phyloP scores from a whole-genome alignment of 2,329 filamentous ascomycete species.

The Dactylellina parvicollis region DNA sequence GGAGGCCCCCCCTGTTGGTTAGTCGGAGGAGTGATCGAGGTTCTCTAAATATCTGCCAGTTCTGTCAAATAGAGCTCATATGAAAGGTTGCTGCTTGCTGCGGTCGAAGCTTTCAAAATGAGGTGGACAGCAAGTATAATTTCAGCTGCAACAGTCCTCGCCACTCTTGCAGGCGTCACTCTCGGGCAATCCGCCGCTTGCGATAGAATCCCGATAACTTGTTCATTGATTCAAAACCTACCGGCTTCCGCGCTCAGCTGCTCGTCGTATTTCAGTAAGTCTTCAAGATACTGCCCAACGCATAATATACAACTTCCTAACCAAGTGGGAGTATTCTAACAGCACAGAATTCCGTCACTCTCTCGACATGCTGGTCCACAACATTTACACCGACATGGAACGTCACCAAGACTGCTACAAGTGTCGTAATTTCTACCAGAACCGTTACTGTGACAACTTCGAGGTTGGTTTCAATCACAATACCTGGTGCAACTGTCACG shows the following conservation, averaged over 20 bases:
- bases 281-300: too few species aligned
- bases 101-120: neutral
- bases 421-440: neutral
- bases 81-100: neutral
- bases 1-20: too few species aligned
- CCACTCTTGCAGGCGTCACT: neutral
- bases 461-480: neutral
- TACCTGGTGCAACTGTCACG: neutral
- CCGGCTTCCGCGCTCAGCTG: neutral
- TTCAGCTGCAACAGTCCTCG: neutral
- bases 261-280: slow-evolving; percentile 2
- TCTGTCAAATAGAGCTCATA: neutral
- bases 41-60: neutral
- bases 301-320: too few species aligned
- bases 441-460: neutral
- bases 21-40: too few species aligned
- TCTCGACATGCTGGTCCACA: slow-evolving; percentile 5
- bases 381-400: slow-evolving; percentile 2
- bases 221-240: neutral
- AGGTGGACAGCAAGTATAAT: neutral
- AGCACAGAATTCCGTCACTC: slow-evolving; percentile 4
- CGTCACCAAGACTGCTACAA: neutral
- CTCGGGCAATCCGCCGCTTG: neutral
- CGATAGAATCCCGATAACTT: neutral
- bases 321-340: neutral